Conservation (phyloP, 192 early-diverging fungal genomes). For the Backusella tuberculispora region DNA sequence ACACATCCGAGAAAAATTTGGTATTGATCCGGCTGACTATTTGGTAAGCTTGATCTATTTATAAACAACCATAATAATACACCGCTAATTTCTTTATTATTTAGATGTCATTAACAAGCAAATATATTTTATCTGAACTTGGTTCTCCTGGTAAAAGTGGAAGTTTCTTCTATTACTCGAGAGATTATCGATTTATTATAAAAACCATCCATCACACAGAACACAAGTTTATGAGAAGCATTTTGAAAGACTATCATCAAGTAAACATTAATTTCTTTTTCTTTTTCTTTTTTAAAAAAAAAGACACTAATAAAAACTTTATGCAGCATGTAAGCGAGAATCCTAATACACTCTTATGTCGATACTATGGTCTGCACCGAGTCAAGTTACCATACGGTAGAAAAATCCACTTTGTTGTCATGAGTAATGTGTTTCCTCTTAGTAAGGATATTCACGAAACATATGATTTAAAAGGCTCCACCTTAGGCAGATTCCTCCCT, state of each 20-base stretch:
- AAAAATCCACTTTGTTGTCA: constrained; percentile 99
- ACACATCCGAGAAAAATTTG: constrained; percentile 84
- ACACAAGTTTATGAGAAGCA: constrained; percentile 91
- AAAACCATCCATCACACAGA: constrained; percentile 97
- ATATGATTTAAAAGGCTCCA: constrained; percentile 97
- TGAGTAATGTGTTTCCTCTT: constrained; percentile 98
- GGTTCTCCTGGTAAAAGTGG: constrained; percentile 97
- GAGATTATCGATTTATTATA: constrained; percentile 99
- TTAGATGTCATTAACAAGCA: constrained; percentile 91
- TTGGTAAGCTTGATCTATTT: constrained; percentile 58
- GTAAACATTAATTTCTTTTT: constrained; percentile 18
- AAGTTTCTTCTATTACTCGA: constrained; percentile 97
- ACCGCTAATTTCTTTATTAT: background rate
- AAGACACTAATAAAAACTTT: background rate
- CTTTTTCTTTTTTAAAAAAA: background rate
- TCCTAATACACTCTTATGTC: constrained; percentile 88
- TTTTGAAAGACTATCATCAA: constrained; percentile 87
- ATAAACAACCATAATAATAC: background rate
- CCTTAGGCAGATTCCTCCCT: constrained; percentile 81
- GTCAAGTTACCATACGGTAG: constrained; percentile 90
- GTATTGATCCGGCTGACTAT: constrained; percentile 93
- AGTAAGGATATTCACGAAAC: constrained; percentile 98
- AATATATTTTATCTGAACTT: constrained; percentile 98
- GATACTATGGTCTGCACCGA: constrained; percentile 95
- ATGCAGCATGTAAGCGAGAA: constrained; percentile 80